These are phyloP conservation scores for Megacollybia platyphylla DNA, from an alignment of 1,284 basidiomycete genomes.

Conservation along the genomic window DNA sequence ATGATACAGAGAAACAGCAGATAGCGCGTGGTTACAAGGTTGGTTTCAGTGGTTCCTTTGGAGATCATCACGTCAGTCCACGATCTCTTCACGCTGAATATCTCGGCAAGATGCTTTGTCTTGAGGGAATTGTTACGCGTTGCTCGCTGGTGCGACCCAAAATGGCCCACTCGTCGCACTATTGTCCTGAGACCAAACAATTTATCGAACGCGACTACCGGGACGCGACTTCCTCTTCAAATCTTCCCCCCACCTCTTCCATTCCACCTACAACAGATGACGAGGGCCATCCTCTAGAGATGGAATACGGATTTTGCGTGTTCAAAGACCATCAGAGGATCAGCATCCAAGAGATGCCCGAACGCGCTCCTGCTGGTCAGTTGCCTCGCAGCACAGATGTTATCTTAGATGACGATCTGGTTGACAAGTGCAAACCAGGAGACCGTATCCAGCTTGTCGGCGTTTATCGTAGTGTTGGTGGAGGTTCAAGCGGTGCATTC, in stretches of 20 bases:
- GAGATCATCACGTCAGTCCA: slow-evolving; percentile 96
- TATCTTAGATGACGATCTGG: slow-evolving; percentile 92
- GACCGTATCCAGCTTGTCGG: slow-evolving; percentile 97
- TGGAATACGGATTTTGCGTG: slow-evolving; percentile 86
- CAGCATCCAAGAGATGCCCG: slow-evolving; percentile 99
- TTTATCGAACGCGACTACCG: slow-evolving; percentile 91
- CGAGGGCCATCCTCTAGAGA: slow-evolving; percentile 77
- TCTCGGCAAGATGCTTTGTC: slow-evolving; percentile 91
- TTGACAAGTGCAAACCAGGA: slow-evolving; percentile 95
- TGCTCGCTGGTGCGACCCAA: slow-evolving; percentile 98
- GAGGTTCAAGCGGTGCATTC: slow-evolving; percentile 81
- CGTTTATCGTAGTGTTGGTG: slow-evolving; percentile 88
- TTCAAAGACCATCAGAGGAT: slow-evolving; percentile 97
- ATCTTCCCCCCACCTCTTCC: slow-evolving; percentile 82
- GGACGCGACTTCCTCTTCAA: slow-evolving; percentile 81
- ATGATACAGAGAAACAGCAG: slow-evolving; percentile 77
- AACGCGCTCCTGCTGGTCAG: slow-evolving; percentile 94
- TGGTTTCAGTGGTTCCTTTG: slow-evolving; percentile 97
- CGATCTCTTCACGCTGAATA: slow-evolving; percentile 82
- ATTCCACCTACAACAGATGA: slow-evolving; percentile 89
- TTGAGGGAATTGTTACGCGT: slow-evolving; percentile 97
- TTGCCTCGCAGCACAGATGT: slow-evolving; percentile 93
- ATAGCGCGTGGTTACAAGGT: slow-evolving; percentile 70
- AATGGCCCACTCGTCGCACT: slow-evolving; percentile 95
- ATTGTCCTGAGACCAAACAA: slow-evolving; percentile 73